Evolutionary conservation across 306 rosid genomes (phyloP), one percentile per base, ranked within the genome.

Genomic region (Dalbergia oliveri): DNA sequence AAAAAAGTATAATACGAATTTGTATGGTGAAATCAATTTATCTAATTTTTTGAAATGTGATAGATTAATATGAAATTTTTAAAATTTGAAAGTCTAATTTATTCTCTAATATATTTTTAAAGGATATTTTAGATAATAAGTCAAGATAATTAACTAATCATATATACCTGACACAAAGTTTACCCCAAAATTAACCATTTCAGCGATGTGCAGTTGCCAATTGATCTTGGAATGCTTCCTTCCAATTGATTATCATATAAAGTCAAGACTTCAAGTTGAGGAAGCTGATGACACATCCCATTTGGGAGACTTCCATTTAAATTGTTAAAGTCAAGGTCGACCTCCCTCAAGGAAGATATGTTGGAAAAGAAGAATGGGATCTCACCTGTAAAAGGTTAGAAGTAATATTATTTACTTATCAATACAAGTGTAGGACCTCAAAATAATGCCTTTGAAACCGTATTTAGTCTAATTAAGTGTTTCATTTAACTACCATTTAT

Each of bases 81-180:
- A 26, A 26, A 26, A 26, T 26, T 26, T 26, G 31, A 26, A 1
- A 26, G 31, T 26, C 3, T 26, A 2, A 26, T 26, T 26, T 26
- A 2, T 26, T 2, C 31, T 26, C 3, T 26, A 26, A 26, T 26
- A 26, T 26, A 26, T 26, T 26, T 26, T 8, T 9, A 6, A 34
- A 34, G n/a, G 31, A 26, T 26, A 26, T 26, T 26, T 26, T 26
- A 26, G 31, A 26, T 26, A 26, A 26, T 26, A 0, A 26, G 31
- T 2, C 31, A 26, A 26, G 31, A 26, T 26, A 26, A 26, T 26
- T 26, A 26, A 26, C 3, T 26, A 26, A 26, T 26, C 31, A 34
- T n/a, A n/a, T n/a, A n/a, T 77, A 69, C 86, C 86, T 77, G 79
- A 5, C 14, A 82, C 64, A 14, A 6, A 9, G 47, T 70, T 77